Evolutionary conservation across 108 stramenopile species (phyloP), one percentile per base, ranked within the genome.

Genomic region (Aurantiochytrium sp.): DNA sequence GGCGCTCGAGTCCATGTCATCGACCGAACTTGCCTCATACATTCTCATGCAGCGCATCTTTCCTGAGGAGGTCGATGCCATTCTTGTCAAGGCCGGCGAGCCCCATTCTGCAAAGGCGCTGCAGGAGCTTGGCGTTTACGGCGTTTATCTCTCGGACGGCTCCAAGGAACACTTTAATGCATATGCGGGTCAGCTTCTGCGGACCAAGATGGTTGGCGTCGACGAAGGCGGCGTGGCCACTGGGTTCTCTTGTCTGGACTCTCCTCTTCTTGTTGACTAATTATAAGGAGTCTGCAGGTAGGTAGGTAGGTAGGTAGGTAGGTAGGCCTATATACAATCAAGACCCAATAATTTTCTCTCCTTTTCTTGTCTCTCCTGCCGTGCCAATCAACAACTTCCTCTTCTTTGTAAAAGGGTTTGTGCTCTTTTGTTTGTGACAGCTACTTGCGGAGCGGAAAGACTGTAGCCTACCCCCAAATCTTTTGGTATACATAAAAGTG

Each of bases 201-300:
- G 95, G 49, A 92, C 93, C n/a, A 95, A 95, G 87, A 44, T 60
- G 57, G 93, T 71, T 6, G 90, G 88, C 19, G 90, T 92, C 6
- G 93, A 95, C 71, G 95, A 95, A 88, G 95, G 95, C 5, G 95
- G 95, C 12, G 95, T 95, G 28, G 94, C 94, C 25, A 92, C 94
- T 0, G 95, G 95, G 19, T 95, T 93, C 60, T 93, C 95, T 2
- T 91, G 93, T 53, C 72, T 95, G 6, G 90, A 89, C 73, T 90
- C 89, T 21, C 92, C 92, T 21, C 35, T 72, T 6, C 76, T 94
- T 12, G 93, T 89, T 91, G 35, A 35, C 35, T 35, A 35, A 35
- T 35, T 35, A 35, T 35, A 35, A 35, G 35, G 35, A 35, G 35
- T 35, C 35, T 35, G 35, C 35, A 35, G 35, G 35, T 35, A 35